Evolutionary conservation across 2,329 filamentous ascomycete species (phyloP).

Genomic region (Scedosporium aurantiacum): DNA sequence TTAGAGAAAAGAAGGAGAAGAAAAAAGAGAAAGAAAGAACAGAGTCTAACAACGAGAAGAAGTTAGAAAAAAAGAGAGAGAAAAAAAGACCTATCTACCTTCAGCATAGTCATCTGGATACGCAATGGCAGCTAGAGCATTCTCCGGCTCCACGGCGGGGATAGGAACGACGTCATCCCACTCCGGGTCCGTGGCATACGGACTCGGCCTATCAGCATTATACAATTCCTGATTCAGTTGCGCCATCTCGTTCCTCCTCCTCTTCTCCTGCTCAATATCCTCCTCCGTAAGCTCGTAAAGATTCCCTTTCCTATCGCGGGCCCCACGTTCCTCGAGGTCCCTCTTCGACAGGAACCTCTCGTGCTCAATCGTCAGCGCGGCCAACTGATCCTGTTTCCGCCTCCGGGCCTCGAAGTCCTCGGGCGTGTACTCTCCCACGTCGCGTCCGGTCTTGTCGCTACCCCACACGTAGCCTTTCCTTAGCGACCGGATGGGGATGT

Average conservation of each 20-base stretch:
- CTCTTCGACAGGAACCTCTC: constrained; percentile 30
- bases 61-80: background rate
- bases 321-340: constrained; percentile 17
- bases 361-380: constrained; percentile 27
- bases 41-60: background rate
- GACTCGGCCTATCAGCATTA: constrained; percentile 30
- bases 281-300: constrained; percentile 20
- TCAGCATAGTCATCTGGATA: constrained; percentile 86
- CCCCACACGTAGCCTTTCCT: constrained; percentile 34
- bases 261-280: constrained; percentile 34
- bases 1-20: background rate
- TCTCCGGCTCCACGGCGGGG: constrained; percentile 69
- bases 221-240: constrained; percentile 39
- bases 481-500: constrained; percentile 35
- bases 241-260: constrained; percentile 39
- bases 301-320: background rate
- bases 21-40: background rate
- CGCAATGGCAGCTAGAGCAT: constrained; percentile 82
- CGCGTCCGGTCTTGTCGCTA: constrained; percentile 35
- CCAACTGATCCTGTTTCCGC: constrained; percentile 30
- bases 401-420: constrained; percentile 33
- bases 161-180: constrained; percentile 84
- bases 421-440: constrained; percentile 35
- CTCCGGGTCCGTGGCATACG: constrained; percentile 55
- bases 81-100: constrained; percentile 28